Evolutionary conservation across 2,329 filamentous ascomycete genomes (phyloP).

Genomic region (Diaporthe helianthi): DNA sequence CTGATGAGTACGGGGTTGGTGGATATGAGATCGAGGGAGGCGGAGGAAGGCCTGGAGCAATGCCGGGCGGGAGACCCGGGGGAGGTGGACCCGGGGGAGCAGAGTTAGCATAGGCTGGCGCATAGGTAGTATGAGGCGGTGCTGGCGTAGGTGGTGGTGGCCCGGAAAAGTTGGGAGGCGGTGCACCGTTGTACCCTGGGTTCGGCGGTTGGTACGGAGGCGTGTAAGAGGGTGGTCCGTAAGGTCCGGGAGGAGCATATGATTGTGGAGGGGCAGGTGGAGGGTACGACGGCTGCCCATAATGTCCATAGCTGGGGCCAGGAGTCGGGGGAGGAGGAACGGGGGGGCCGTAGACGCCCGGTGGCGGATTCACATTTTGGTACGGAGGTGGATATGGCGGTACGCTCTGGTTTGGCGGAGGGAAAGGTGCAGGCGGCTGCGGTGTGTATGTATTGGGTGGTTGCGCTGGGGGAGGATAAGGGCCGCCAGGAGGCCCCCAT

Average conservation of each 20-base stretch:
- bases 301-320: slow-evolving; percentile 30
- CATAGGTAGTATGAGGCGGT: slow-evolving; percentile 24
- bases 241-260: slow-evolving; percentile 27
- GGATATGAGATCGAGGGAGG: slow-evolving; percentile 27
- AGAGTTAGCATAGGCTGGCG: slow-evolving; percentile 13
- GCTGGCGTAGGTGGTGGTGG: slow-evolving; percentile 20
- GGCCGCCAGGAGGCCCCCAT: slow-evolving; percentile 36
- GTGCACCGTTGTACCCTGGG: slow-evolving; percentile 23
- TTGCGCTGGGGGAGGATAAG: slow-evolving; percentile 37
- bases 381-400: slow-evolving; percentile 36
- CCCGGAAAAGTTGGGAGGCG: slow-evolving; percentile 22
- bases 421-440: slow-evolving; percentile 28
- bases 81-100: slow-evolving; percentile 16
- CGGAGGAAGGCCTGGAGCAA: slow-evolving; percentile 14
- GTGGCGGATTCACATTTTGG: slow-evolving; percentile 23
- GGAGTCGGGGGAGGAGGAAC: slow-evolving; percentile 24
- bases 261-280: slow-evolving; percentile 33
- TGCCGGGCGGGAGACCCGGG: slow-evolving; percentile 6
- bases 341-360: slow-evolving; percentile 30
- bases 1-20: slow-evolving; percentile 20
- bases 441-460: slow-evolving; percentile 36
- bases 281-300: slow-evolving; percentile 25
- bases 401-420: slow-evolving; percentile 31
- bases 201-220: slow-evolving; percentile 26
- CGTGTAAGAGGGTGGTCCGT: slow-evolving; percentile 27